A percentile compares a stretch with the other conserved stretches of the same genome.
These are phyloP conservation scores for Paraphoma chrysanthemicola DNA, from an alignment of 2,329 filamentous ascomycete genomes.

Conservation along the genomic window DNA sequence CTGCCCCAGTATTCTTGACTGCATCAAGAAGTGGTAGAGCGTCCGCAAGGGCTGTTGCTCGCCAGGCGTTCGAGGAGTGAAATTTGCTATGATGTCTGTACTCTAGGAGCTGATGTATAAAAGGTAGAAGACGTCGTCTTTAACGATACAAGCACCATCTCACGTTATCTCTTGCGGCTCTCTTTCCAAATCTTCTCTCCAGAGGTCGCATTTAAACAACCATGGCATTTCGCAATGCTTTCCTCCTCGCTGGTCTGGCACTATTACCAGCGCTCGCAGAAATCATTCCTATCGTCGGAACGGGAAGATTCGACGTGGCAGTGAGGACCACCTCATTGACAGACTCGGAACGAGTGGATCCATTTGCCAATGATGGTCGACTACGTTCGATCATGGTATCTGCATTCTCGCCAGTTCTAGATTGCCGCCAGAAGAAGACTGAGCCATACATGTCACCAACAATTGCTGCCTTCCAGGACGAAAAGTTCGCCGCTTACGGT, in stretches of 20 bases:
- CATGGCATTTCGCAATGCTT: constrained; percentile 4
- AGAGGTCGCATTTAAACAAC: background rate
- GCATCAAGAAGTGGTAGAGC: constrained; percentile 9
- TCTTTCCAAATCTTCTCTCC: background rate
- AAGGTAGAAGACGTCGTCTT: too few species aligned
- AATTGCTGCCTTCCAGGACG: constrained; percentile 27
- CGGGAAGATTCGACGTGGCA: constrained; percentile 15
- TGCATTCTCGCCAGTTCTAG: constrained; percentile 24
- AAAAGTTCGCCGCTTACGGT: constrained; percentile 30
- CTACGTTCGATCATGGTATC: constrained; percentile 32
- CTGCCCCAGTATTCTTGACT: constrained; percentile 3
- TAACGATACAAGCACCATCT: too few species aligned
- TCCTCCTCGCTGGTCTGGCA: constrained; percentile 1
- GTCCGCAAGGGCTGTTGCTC: background rate
- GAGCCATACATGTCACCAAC: constrained; percentile 31
- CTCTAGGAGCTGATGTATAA: background rate
- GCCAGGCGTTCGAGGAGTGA: background rate
- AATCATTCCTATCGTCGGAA: constrained; percentile 19
- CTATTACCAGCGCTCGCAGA: constrained; percentile 2
- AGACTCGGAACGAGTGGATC: constrained; percentile 25
- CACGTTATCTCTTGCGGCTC: too few species aligned
- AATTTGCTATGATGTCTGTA: background rate
- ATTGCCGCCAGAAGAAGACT: constrained; percentile 13
- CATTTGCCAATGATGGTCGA: constrained; percentile 25
- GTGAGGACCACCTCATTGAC: constrained; percentile 21